These are phyloP conservation scores for Pseudophaeomoniella oleicola DNA, from an alignment of 2,329 filamentous ascomycete species.

Conservation along the genomic window DNA sequence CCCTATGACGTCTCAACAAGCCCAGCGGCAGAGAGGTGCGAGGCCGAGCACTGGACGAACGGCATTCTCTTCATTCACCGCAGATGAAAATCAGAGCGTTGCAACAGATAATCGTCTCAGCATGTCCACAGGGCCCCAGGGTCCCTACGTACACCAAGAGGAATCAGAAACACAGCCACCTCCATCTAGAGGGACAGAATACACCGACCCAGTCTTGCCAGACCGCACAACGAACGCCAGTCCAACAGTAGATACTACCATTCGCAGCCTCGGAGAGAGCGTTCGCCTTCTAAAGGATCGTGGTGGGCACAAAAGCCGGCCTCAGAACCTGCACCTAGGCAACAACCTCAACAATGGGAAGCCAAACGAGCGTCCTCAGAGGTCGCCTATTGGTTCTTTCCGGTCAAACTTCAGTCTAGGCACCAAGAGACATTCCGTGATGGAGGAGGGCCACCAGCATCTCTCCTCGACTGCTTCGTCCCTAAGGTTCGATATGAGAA, in stretches of 20 bases:
- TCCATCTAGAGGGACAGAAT: conserved; percentile 68
- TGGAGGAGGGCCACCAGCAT: conserved; percentile 57
- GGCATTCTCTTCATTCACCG: conserved; percentile 18
- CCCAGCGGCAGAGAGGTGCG: conserved; percentile 74
- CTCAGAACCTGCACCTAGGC: conserved; percentile 42
- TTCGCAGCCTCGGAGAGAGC: conserved; percentile 59
- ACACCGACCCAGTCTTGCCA: conserved; percentile 57
- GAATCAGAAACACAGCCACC: conserved; percentile 35
- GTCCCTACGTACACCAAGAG: conserved; percentile 18
- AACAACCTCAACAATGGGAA: conserved; percentile 31
- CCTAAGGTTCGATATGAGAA: conserved; percentile 44
- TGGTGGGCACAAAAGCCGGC: conserved; percentile 22
- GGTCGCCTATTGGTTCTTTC: conserved; percentile 57
- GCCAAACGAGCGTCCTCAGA: conserved; percentile 45
- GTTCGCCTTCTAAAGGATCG: conserved; percentile 56
- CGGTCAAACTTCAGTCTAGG: conserved; percentile 59
- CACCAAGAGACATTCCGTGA: conserved; percentile 35
- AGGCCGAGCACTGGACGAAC: conserved; percentile 25
- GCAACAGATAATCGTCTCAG: conserved; percentile 42
- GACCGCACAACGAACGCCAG: conserved; percentile 61
- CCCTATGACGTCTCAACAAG: conserved; percentile 89
- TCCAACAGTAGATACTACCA: conserved; percentile 44
- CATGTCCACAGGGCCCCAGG: conserved; percentile 39
- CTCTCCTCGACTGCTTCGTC: conserved; percentile 70
- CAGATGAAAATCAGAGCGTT: conserved; percentile 27